A percentile compares a stretch with the other conserved stretches of the same genome.
Evolutionary conservation across 1,284 basidiomycete genomes (phyloP).

Genomic region (Wolfiporia cocos): DNA sequence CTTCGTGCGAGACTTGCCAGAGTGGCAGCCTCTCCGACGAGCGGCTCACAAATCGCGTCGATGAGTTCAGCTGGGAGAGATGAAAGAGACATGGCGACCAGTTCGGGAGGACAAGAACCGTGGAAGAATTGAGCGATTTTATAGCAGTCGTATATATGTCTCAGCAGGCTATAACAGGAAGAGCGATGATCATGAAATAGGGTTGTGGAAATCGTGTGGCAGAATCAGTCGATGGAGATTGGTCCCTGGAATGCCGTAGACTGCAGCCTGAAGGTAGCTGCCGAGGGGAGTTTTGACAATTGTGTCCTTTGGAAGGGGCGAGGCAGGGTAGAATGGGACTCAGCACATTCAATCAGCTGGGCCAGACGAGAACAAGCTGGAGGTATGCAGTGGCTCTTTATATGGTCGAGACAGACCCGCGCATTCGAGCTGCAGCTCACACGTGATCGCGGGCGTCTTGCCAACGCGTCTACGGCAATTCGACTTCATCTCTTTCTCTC

Average conservation of each 20-base stretch:
- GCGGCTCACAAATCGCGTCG: conserved; percentile 24
- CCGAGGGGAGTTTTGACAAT: neutral
- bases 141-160: conserved; percentile 3
- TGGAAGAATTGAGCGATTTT: conserved; percentile 1
- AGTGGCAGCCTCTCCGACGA: conserved; percentile 18
- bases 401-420: conserved; percentile 6
- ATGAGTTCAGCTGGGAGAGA: conserved; percentile 28
- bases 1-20: conserved; percentile 36
- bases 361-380: conserved; percentile 5
- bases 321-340: neutral
- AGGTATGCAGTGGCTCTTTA: conserved; percentile 5
- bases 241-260: conserved; percentile 1
- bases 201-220: conserved; percentile 6
- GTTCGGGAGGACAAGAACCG: neutral
- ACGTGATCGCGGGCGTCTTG: conserved; percentile 6
- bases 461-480: too few relatives aligned
- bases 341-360: conserved; percentile 2
- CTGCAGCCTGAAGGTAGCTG: neutral
- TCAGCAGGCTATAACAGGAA: conserved; percentile 5
- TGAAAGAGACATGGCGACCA: conserved; percentile 21
- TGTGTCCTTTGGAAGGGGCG: neutral
- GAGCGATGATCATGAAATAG: conserved; percentile 9
- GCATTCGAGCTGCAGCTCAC: neutral
- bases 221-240: conserved; percentile 4
- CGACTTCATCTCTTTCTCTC: conserved; percentile 2